phyloP scores from a whole-genome alignment of 2,329 filamentous ascomycete genomes.

The Lachnellula hyalina region DNA sequence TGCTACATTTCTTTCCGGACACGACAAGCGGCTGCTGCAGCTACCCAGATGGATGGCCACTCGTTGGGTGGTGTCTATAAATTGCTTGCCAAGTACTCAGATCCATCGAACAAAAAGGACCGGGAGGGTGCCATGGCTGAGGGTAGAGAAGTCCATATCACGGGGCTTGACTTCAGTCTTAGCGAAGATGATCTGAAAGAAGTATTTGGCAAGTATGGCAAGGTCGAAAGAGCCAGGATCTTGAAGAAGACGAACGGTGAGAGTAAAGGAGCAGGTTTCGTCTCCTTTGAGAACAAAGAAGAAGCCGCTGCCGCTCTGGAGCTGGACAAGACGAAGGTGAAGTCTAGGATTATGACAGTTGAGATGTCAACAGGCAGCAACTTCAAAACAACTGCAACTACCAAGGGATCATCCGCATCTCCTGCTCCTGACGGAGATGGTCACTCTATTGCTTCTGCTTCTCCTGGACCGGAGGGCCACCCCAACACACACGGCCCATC shows the following conservation, averaged over 20 bases:
- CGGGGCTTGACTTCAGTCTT: slow-evolving; percentile 57
- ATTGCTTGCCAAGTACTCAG: slow-evolving; percentile 75
- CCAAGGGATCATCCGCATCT: slow-evolving; percentile 32
- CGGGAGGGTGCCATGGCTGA: slow-evolving; percentile 80
- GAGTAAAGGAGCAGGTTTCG: slow-evolving; percentile 73
- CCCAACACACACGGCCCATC: slow-evolving; percentile 34
- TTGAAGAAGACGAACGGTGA: slow-evolving; percentile 62
- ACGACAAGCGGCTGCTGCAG: slow-evolving; percentile 60
- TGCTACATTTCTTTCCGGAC: slow-evolving; percentile 90
- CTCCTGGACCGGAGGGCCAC: slow-evolving; percentile 20
- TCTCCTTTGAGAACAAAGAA: slow-evolving; percentile 68
- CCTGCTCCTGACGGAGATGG: slow-evolving; percentile 31
- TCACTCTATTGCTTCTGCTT: slow-evolving; percentile 30
- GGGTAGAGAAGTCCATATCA: slow-evolving; percentile 78
- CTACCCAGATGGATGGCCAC: slow-evolving; percentile 67
- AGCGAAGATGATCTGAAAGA: slow-evolving; percentile 65
- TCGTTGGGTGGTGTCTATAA: slow-evolving; percentile 62
- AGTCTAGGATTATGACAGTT: slow-evolving; percentile 62
- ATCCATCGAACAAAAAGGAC: slow-evolving; percentile 71
- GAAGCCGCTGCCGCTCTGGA: slow-evolving; percentile 63
- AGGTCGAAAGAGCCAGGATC: slow-evolving; percentile 66
- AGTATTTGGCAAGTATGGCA: slow-evolving; percentile 71
- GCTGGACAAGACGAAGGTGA: slow-evolving; percentile 67
- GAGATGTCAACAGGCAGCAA: slow-evolving; percentile 52
- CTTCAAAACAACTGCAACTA: slow-evolving; percentile 50